Base-by-base conservation (phyloP, 192 early-diverging fungal species). In the Chytriomyces sp. region DNA sequence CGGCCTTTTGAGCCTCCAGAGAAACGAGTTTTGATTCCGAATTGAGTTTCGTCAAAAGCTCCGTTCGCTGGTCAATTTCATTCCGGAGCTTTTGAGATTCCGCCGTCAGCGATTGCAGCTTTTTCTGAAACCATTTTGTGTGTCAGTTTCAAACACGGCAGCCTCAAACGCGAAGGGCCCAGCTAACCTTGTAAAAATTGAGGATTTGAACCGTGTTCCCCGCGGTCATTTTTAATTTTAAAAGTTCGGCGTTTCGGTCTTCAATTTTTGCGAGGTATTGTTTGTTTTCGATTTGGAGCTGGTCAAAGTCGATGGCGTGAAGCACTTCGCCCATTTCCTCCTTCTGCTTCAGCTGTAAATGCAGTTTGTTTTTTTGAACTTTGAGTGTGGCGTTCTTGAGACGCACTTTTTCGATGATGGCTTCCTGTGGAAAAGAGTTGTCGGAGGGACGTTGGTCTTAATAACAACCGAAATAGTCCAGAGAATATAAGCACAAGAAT, bases 241-340 rank as follows among this genome's bases (percentile, higher is more conserved):
- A 71, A 60, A 90, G 69, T 77, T 90, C 89, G 9, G 82, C 50
- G 50, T 90, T 90, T 10, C 89, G 81, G 61, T 90, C 89, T 71
- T 90, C 89, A 47, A 90, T 90, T 75, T 90, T 90, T 11, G 82
- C 81, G 50, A 89, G 77, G 67, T 90, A 90, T 74, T 90, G 89
- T 61, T 89, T 87, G 79, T 90, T 90, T 63, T 90, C 89, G 53
- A 90, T 90, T 72, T 90, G 88, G 13, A 90, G 81, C 80, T 90
- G 89, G 68, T 90, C 89, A 75, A 90, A 90, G 68, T 90, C 89
- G 68, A 90, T 90, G 11, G 88, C 89, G 68, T 90, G 89, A 28
- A 90, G 74, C 9, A 90, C 89, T 77, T 90, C 89, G 61, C 89
- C 89, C 89, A 90, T 90, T 79, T 90, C 89, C 71, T 90, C 89